Percentiles rank a stretch among this genome's conserved stretches.
These are phyloP conservation scores for Mycena belliarum DNA, from an alignment of 768 basidiomycete genomes.

Conservation along the genomic window DNA sequence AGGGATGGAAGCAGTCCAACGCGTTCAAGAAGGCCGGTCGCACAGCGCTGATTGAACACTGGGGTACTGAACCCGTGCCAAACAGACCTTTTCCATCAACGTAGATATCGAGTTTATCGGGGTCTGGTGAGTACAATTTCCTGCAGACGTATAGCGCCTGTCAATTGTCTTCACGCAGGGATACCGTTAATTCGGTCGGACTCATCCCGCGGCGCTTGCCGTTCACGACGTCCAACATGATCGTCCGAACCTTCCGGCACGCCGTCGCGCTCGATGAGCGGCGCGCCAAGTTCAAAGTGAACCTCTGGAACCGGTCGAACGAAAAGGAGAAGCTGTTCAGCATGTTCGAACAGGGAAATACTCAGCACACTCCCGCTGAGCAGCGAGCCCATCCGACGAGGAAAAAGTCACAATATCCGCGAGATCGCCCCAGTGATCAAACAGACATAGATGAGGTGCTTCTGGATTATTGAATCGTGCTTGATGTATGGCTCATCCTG, in stretches of 20 bases:
- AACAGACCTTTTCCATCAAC: conserved; percentile 46
- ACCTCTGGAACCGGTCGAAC: conserved; percentile 38
- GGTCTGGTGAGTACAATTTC: conserved; percentile 43
- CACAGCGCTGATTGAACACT: background rate
- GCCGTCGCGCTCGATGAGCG: conserved; percentile 66
- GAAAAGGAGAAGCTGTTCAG: background rate
- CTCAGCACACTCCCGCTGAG: too few relatives aligned
- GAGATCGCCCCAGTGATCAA: background rate
- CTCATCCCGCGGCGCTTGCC: conserved; percentile 54
- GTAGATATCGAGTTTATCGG: conserved; percentile 61
- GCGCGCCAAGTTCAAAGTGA: conserved; percentile 59
- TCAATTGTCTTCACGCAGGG: conserved; percentile 39
- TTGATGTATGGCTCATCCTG: background rate
- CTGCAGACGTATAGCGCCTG: too few relatives aligned
- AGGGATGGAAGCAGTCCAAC: conserved; percentile 36
- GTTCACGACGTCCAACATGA: conserved; percentile 56
- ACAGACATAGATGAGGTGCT: background rate
- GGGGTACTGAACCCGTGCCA: too few relatives aligned
- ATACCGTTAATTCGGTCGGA: conserved; percentile 68
- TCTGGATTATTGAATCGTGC: background rate
- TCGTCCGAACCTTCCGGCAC: conserved; percentile 62
- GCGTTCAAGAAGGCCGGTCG: conserved; percentile 49
- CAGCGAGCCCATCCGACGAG: background rate
- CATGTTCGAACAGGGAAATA: background rate
- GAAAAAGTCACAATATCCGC: background rate